Base-by-base conservation (phyloP, 1,139 yeast genomes). In the Keqinozyma sinolaborantium region DNA sequence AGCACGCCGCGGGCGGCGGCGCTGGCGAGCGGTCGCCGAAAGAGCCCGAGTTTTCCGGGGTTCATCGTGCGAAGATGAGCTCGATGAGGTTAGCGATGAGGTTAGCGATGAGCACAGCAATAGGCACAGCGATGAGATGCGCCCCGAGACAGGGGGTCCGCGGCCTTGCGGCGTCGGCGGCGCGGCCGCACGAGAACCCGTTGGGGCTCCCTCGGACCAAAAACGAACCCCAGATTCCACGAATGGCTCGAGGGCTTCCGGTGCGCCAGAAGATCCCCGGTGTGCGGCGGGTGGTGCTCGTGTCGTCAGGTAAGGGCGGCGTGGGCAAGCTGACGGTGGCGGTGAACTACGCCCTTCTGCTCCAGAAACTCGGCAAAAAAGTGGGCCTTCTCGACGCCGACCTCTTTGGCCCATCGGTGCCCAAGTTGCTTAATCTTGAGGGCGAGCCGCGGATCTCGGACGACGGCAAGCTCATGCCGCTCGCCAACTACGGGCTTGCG, bases 321-420 rank as follows among this genome's bases (percentile, higher is more conserved):
- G 92, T 83, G 28, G 77, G 76, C 0, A 76, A 77, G 45, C 73
- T 78, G 1, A 75, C 80, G 0, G 78, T 74, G 1, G 57, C 78
- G 7, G 81, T 79, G 4, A 87, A 86, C 44, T 47, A 82, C 10
- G 94, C 95, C 0, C 49, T 82, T 31, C 74, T 86, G 0, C 53
- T 86, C 32, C 73, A 73, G 23, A 51, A 62, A 18, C 51, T 62
- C 21, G 86, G 87, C 1, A 60, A 73, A 27, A 68, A 66, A 21
- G 81, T 79, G 0, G 95, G 95, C 0, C 53, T 86, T 2, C 63
- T 86, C 10, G 95, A 86, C 52, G 85, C 83, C 0, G 95, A 86
- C 53, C 68, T 86, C 6, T 86, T 85, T 58, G 95, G 95, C 0
- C 95, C 95, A 0, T 80, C 88, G 0, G 56, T 83, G 2, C 95